Percentiles rank a stretch among this genome's conserved stretches.
These are phyloP conservation scores for Mycena pura DNA, from an alignment of 768 basidiomycete genomes.

Conservation along the genomic window DNA sequence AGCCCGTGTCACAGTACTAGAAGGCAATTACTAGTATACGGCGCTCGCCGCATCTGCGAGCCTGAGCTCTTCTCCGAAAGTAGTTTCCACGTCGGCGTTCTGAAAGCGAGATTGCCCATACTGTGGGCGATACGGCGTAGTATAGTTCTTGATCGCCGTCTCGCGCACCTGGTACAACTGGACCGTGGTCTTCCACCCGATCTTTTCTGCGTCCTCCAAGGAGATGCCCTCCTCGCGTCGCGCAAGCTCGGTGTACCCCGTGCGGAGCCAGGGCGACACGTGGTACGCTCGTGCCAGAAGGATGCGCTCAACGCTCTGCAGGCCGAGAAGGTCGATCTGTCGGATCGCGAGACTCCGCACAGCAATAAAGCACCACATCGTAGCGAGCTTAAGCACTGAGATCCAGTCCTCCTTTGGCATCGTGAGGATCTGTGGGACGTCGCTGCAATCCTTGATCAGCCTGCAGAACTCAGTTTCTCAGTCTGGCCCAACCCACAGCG, in stretches of 20 bases:
- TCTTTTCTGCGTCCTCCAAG: constrained; percentile 25
- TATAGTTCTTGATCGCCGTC: constrained; percentile 4
- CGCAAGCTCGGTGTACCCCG: constrained; percentile 36
- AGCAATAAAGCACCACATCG: constrained; percentile 37
- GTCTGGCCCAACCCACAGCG: constrained; percentile 28
- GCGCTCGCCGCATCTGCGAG: constrained; percentile 8
- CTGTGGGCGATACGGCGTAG: not conserved
- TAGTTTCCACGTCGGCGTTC: constrained; percentile 1
- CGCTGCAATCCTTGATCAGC: not conserved
- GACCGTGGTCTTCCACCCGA: constrained; percentile 15
- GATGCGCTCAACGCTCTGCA: constrained; percentile 37
- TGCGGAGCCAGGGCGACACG: constrained; percentile 41
- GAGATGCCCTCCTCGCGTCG: constrained; percentile 30
- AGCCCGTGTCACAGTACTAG: too few species aligned
- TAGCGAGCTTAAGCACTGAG: constrained; percentile 37
- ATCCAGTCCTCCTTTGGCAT: constrained; percentile 34
- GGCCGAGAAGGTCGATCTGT: constrained; percentile 20
- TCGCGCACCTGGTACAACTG: constrained; percentile 14
- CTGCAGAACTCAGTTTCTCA: not conserved
- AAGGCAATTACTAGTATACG: too few species aligned
- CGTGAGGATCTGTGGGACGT: constrained; percentile 14
- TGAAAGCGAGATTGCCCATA: not conserved
- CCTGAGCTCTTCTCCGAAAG: constrained; percentile 16
- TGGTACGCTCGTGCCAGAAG: constrained; percentile 37
- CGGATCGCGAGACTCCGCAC: constrained; percentile 34